These are phyloP conservation scores for Aureobasidium uvarum DNA, from an alignment of 2,329 filamentous ascomycete genomes.

Conservation along the genomic window DNA sequence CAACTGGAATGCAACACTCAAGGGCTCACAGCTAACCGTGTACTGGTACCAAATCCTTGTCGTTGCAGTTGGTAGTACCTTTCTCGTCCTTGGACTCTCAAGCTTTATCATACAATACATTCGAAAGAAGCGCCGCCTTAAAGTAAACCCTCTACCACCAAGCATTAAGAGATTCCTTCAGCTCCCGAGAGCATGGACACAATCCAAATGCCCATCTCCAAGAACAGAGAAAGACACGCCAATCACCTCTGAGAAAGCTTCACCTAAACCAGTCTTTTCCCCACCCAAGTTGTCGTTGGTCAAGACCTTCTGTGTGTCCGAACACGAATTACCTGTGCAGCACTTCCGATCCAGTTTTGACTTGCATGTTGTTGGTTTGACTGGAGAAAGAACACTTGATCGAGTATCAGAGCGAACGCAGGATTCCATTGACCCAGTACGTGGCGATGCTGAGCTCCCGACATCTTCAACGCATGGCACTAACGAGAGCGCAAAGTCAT, in stretches of 20 bases:
- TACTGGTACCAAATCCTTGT: slow-evolving; percentile 29
- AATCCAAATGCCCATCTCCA: neutral
- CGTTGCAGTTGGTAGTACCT: slow-evolving; percentile 20
- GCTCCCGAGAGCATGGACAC: neutral
- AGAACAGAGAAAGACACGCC: neutral
- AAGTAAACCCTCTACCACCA: slow-evolving; percentile 13
- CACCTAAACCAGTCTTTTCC: neutral
- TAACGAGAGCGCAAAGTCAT: neutral
- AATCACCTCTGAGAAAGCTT: neutral
- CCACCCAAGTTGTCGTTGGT: slow-evolving; percentile 1
- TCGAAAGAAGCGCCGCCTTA: slow-evolving; percentile 14
- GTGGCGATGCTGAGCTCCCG: neutral
- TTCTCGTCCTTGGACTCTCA: slow-evolving; percentile 14
- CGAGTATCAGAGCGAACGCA: neutral
- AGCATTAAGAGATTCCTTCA: neutral
- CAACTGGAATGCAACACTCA: slow-evolving; percentile 26
- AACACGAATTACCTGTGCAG: slow-evolving; percentile 11
- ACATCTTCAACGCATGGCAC: neutral
- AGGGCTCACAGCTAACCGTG: slow-evolving; percentile 20
- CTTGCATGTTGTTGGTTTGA: slow-evolving; percentile 5
- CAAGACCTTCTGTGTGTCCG: slow-evolving; percentile 23
- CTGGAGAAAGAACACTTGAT: neutral
- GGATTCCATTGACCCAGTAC: neutral
- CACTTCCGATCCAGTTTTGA: slow-evolving; percentile 9
- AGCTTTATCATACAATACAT: slow-evolving; percentile 18